Base-by-base conservation (phyloP, 306 rosid species). In the Chamaecrista fasciculata region DNA sequence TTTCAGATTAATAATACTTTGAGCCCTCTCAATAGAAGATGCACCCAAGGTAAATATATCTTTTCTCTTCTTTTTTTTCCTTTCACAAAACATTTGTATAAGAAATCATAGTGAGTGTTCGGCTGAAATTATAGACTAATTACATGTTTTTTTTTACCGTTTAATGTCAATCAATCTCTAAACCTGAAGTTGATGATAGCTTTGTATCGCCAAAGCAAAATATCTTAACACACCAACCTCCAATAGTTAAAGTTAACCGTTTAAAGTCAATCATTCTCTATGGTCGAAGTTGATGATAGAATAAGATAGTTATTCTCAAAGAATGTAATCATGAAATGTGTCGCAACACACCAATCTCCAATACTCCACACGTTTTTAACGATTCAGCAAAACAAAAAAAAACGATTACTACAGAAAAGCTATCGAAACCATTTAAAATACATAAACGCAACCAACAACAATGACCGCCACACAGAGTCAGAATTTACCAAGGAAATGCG, bases 401-500 rank as follows among this genome's bases (percentile, higher is more conserved):
- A 42, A 42, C 0, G 5, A 4, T 42, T 14, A 42, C 4, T 11
- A 5, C 18, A 59, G 47, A 44, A 73, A 49, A 26, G 15, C 46
- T 20, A 72, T 21, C 14, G 61, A 50, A 67, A 37, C 26, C 31
- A 12, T 6, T 44, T 0, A 48, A n/a, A 31, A 18, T 5, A 58
- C 31, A 5, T 49, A 34, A 33, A 62, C 18, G 9, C 9, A 39
- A 19, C 11, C 16, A 20, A 19, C 12, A 2, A n/a, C 5, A 14
- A 69, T 51, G 6, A 43, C n/a, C 40, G 3, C 42, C 24, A 4
- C 18, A 15, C 10, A 23, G 69, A 18, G 23, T 19, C 47, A 11
- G 18, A 73, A 19, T 6, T 60, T 49, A 90, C 98, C 98, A 33
- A 94, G 92, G 55, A 94, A 94, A 85, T 94, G 98, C 0, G 98